Conservation (phyloP, 495 filamentous ascomycete genomes). For the Penicillium mononematosum region DNA sequence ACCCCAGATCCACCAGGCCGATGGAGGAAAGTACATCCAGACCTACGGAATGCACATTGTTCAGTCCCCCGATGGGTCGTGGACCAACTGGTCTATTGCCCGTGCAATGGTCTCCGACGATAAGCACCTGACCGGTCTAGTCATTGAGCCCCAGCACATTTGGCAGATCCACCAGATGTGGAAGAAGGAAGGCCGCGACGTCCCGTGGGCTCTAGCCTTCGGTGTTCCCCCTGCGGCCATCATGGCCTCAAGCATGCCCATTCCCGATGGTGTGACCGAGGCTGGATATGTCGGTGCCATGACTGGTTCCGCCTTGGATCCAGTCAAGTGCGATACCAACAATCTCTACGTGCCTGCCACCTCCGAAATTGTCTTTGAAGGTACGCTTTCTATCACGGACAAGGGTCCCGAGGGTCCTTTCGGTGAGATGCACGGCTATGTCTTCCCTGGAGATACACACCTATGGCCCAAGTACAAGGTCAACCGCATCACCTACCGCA, state of each 20-base stretch:
- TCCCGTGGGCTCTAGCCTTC: slow-evolving; percentile 38
- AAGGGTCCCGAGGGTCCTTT: slow-evolving; percentile 38
- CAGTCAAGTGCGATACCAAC: slow-evolving; percentile 45
- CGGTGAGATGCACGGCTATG: slow-evolving; percentile 39
- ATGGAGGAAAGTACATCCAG: slow-evolving; percentile 42
- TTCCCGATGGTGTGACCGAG: slow-evolving; percentile 38
- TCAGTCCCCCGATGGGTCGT: slow-evolving; percentile 36
- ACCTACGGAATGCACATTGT: slow-evolving; percentile 45
- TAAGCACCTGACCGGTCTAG: slow-evolving; percentile 32
- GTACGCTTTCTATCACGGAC: slow-evolving; percentile 37
- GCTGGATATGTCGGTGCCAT: slow-evolving; percentile 40
- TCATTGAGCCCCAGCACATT: slow-evolving; percentile 35
- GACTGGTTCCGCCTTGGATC: slow-evolving; percentile 34
- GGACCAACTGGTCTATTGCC: slow-evolving; percentile 47
- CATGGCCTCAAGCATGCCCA: slow-evolving; percentile 42
- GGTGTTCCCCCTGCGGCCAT: slow-evolving; percentile 43
- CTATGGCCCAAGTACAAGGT: slow-evolving; percentile 34
- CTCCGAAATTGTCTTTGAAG: slow-evolving; percentile 43
- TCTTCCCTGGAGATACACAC: slow-evolving; percentile 35
- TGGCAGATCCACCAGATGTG: slow-evolving; percentile 40
- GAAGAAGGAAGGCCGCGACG: slow-evolving; percentile 36
- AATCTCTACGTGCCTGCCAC: slow-evolving; percentile 39
- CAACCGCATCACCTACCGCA: slow-evolving; percentile 43
- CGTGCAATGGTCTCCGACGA: slow-evolving; percentile 41
- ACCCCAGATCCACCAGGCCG: slow-evolving; percentile 22